A percentile compares a stretch with the other conserved stretches of the same genome.
phyloP scores from a whole-genome alignment of 1,284 basidiomycete genomes.

The Ustilago cynodontis region DNA sequence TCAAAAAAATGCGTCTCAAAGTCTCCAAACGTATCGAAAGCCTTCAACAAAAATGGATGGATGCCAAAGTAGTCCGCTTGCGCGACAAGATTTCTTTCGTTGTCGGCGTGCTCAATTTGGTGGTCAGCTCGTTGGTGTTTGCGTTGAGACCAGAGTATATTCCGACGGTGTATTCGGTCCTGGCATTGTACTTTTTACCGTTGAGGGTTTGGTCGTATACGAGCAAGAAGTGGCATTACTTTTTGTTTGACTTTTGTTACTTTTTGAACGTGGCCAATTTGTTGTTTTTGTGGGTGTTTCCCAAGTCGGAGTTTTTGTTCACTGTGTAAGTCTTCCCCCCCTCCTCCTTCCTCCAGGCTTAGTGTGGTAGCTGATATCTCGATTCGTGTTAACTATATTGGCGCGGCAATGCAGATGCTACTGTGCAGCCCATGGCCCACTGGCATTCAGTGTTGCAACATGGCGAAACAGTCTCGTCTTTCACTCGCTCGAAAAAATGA shows the following conservation, averaged over 20 bases:
- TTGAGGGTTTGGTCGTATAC: conserved; percentile 77
- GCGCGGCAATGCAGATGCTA: conserved; percentile 44
- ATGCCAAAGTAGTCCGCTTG: conserved; percentile 85
- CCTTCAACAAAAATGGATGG: conserved; percentile 82
- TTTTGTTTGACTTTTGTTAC: conserved; percentile 78
- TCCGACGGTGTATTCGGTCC: conserved; percentile 81
- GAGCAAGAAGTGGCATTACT: conserved; percentile 74
- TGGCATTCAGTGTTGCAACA: conserved; percentile 92
- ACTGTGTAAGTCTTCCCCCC: conserved; percentile 32
- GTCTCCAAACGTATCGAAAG: conserved; percentile 80
- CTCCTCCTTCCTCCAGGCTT: neutral
- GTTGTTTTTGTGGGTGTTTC: conserved; percentile 59
- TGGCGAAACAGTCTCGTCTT: conserved; percentile 89
- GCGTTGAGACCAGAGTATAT: conserved; percentile 81
- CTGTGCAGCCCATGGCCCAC: conserved; percentile 73
- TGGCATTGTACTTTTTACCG: conserved; percentile 82
- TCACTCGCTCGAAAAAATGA: conserved; percentile 87
- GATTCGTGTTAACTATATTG: too few species aligned
- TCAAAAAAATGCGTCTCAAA: conserved; percentile 82
- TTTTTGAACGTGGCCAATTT: conserved; percentile 86
- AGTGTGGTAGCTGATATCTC: too few species aligned
- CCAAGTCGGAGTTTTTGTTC: conserved; percentile 55
- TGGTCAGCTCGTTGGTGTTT: conserved; percentile 78
- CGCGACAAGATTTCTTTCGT: conserved; percentile 79
- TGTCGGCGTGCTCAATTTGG: conserved; percentile 78